Evolutionary conservation across 495 filamentous ascomycete species (phyloP).

Genomic region (Evansstolkia leycettana): DNA sequence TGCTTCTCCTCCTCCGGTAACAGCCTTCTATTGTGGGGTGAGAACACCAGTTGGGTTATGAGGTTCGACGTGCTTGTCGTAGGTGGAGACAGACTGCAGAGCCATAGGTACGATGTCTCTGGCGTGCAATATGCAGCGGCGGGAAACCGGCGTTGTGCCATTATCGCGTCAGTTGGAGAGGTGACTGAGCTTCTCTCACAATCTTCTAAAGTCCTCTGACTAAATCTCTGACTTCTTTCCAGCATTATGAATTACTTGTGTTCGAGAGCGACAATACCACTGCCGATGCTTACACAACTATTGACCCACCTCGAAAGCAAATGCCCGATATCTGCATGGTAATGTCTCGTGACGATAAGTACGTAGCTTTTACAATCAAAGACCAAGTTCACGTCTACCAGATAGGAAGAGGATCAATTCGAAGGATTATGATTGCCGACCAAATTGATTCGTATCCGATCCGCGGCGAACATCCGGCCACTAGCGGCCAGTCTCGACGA

Average conservation of each 20-base stretch:
- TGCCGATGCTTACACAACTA: conserved; percentile 8
- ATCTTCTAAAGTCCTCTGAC: background rate
- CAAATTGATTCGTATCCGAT: conserved; percentile 3
- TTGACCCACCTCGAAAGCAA: conserved; percentile 7
- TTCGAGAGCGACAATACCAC: conserved; percentile 5
- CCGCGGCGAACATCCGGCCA: background rate
- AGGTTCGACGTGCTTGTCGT: conserved; percentile 7
- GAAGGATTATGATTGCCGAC: conserved; percentile 6
- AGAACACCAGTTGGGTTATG: conserved; percentile 10
- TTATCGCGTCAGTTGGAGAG: conserved; percentile 12
- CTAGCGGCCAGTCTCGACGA: background rate
- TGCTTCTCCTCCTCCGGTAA: conserved; percentile 12
- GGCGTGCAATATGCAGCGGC: conserved; percentile 13
- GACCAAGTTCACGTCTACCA: conserved; percentile 14
- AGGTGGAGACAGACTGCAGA: conserved; percentile 5
- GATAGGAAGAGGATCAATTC: conserved; percentile 6
- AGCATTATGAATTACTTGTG: conserved; percentile 16
- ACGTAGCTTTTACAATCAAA: conserved; percentile 13
- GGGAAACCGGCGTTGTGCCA: conserved; percentile 11
- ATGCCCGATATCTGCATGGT: conserved; percentile 10
- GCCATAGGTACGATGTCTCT: conserved; percentile 12
- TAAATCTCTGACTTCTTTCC: conserved; percentile 1
- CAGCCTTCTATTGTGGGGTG: conserved; percentile 13
- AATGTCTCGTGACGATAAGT: conserved; percentile 16
- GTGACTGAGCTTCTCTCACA: conserved; percentile 2